Conservation (phyloP, 495 filamentous ascomycete species). For the Aspergillus ellipticus region DNA sequence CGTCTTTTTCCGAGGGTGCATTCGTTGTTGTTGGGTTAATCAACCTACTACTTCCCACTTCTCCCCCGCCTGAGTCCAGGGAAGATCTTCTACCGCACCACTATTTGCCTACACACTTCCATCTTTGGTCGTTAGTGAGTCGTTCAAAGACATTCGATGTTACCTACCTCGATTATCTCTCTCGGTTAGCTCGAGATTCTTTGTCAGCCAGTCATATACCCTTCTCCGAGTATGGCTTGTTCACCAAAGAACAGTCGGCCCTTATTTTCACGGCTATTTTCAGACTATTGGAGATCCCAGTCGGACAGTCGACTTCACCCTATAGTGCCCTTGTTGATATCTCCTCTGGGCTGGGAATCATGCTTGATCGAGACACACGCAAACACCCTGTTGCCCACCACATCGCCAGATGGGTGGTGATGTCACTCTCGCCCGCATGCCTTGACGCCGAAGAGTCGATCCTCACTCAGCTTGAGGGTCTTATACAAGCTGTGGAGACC, state of each 20-base stretch:
- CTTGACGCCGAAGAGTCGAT: conserved; percentile 75
- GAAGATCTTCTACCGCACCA: conserved; percentile 73
- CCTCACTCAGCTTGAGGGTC: conserved; percentile 79
- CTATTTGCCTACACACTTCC: conserved; percentile 88
- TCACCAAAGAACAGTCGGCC: conserved; percentile 85
- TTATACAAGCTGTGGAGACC: conserved; percentile 94
- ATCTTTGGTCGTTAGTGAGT: conserved; percentile 91
- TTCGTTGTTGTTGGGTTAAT: conserved; percentile 83
- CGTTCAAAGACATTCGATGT: conserved; percentile 85
- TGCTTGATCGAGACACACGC: conserved; percentile 84
- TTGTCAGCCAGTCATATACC: conserved; percentile 68
- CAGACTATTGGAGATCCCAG: conserved; percentile 88
- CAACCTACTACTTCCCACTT: conserved; percentile 83
- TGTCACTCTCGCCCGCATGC: conserved; percentile 85
- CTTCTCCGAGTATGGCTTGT: conserved; percentile 86
- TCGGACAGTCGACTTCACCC: conserved; percentile 90
- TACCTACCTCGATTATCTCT: conserved; percentile 84
- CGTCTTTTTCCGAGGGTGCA: conserved; percentile 82
- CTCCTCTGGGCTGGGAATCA: conserved; percentile 72
- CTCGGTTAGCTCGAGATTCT: conserved; percentile 79
- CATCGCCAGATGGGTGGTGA: conserved; percentile 92
- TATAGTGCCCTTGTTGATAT: conserved; percentile 81
- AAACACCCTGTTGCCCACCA: conserved; percentile 90
- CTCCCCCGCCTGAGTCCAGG: conserved; percentile 67
- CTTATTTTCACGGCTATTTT: conserved; percentile 91